Evolutionary conservation across 257 asterid species (phyloP), one percentile per base, ranked within the genome.

Genomic region (Fraxinus excelsior): DNA sequence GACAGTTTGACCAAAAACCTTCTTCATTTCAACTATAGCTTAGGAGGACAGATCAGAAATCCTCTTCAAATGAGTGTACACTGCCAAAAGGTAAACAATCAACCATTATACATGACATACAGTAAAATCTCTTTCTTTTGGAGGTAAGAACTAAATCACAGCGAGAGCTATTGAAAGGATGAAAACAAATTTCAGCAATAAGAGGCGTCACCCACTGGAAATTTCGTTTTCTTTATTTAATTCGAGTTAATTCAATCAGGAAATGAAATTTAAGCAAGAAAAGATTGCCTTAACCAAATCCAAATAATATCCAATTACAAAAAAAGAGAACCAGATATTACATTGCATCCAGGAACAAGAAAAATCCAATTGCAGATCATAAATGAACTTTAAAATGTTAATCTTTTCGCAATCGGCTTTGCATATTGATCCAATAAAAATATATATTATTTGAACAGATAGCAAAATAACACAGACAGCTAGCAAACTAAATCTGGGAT

Each of bases 1-100:
- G 81, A 95, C 93, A 76, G 98, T 95, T 87, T 93, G 99, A 91
- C 75, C 97, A 82, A 95, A 78, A 31, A 91, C 97, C 89, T 93
- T 95, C 95, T 95, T 95, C 98, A 95, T 95, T 83, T 83, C 87
- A 74, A 84, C 75, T 81, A 76, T 29, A 70, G 77, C 80, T 73
- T 78, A 73, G 77, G 85, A 84, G 79, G 86, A 78, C 86, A 82
- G 76, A 76, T 75, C 68, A 76, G 78, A 73, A 71, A 78, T 44
- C 46, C 64, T 76, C 67, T 40, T 38, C 73, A 68, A 78, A 32
- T 81, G 74, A 74, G 44, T 78, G 76, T 80, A 79, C 79, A 73
- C 77, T 72, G 37, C 74, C 42, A 64, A 77, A 76, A 12, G 28
- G 64, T 31, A 79, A 75, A 75, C 7, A 34, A 73, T 21, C 11